Conservation (phyloP, 2,329 filamentous ascomycete genomes). For the Tolypocladium cylindrosporum region DNA sequence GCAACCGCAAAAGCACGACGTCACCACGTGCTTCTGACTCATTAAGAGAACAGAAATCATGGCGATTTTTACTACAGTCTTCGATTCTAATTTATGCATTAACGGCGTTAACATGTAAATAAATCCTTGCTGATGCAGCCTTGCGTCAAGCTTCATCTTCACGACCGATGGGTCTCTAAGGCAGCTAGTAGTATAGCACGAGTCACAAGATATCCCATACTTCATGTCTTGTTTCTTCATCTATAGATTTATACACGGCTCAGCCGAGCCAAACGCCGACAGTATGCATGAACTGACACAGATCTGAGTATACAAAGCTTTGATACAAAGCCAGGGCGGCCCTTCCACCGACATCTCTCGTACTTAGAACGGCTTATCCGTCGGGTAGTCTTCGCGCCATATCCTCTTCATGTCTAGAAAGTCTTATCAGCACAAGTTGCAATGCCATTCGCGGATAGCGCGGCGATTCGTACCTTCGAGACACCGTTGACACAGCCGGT, state of each 20-base stretch:
- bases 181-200: neutral
- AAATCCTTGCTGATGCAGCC: neutral
- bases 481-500: conserved; percentile 81
- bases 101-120: neutral
- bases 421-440: neutral
- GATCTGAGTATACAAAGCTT: conserved; percentile 19
- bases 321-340: conserved; percentile 13
- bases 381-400: conserved; percentile 28
- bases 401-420: conserved; percentile 34
- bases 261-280: conserved; percentile 21
- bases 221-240: conserved; percentile 1
- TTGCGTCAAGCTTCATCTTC: neutral
- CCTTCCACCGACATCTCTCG: conserved; percentile 3
- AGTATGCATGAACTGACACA: conserved; percentile 20
- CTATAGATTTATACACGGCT: conserved; percentile 17
- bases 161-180: too few relatives aligned
- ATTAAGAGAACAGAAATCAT: too few relatives aligned
- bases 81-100: neutral
- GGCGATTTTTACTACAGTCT: neutral
- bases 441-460: neutral
- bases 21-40: neutral
- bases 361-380: conserved; percentile 20
- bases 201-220: neutral
- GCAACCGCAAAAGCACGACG: neutral
- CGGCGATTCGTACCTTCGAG: conserved; percentile 55